Percentiles rank a stretch among this genome's conserved stretches.
Evolutionary conservation across 2,329 filamentous ascomycete genomes (phyloP).

Genomic region (Pestalotiopsis sp.): DNA sequence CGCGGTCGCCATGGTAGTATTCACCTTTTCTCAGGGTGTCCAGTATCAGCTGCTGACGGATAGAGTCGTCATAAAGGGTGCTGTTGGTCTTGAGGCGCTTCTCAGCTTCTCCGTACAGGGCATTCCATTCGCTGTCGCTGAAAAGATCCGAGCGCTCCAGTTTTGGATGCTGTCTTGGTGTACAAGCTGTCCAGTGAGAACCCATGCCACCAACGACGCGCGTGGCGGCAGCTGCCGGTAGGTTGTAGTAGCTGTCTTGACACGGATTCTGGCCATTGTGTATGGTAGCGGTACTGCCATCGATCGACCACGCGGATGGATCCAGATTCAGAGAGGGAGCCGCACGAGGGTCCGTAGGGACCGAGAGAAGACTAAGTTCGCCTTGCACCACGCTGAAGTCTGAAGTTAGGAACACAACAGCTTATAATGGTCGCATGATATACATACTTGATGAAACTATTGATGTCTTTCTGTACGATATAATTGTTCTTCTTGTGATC

Average conservation of each 20-base stretch:
- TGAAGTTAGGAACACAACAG: not conserved
- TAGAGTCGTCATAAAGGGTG: not conserved
- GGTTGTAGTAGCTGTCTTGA: constrained; percentile 14
- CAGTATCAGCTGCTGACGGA: not conserved
- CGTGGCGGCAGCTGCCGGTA: constrained; percentile 21
- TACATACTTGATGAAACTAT: constrained; percentile 24
- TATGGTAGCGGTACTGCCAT: constrained; percentile 1
- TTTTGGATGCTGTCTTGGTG: constrained; percentile 10
- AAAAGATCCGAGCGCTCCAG: constrained; percentile 21
- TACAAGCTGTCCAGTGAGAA: constrained; percentile 28
- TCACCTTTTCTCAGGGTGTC: not conserved
- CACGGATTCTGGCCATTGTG: constrained; percentile 14
- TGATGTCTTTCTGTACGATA: constrained; percentile 22
- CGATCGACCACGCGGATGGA: not conserved
- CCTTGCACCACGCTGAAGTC: constrained; percentile 10
- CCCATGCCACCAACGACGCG: constrained; percentile 27
- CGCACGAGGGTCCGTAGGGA: not conserved
- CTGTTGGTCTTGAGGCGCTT: not conserved
- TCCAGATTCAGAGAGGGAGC: not conserved
- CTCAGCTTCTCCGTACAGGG: not conserved
- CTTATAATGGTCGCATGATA: not conserved
- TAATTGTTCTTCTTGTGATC: constrained; percentile 27
- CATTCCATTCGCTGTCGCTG: constrained; percentile 17
- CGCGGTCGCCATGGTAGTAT: not conserved
- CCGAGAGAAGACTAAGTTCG: constrained; percentile 16